Evolutionary conservation across 345 rosid species (phyloP).

Genomic region (Bretschneidera sinensis): DNA sequence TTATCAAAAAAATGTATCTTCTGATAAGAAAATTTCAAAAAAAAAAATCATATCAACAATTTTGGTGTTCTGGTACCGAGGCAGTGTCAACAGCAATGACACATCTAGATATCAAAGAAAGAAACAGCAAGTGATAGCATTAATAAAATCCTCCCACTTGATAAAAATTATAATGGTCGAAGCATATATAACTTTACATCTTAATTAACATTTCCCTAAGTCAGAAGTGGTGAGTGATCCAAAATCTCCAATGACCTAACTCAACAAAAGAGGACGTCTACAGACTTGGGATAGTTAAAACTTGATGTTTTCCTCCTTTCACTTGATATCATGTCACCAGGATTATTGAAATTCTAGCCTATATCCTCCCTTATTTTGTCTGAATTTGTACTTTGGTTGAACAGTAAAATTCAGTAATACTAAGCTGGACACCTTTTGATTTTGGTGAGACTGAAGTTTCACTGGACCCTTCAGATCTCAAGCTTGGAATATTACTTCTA

Average conservation of each 20-base stretch:
- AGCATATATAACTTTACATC: slow-evolving; percentile 12
- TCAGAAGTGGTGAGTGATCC: not conserved
- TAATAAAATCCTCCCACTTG: too few species aligned
- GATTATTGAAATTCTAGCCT: slow-evolving; percentile 13
- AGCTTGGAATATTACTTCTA: slow-evolving; percentile 36
- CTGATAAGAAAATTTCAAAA: too few species aligned
- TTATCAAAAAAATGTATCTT: too few species aligned
- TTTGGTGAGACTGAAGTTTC: slow-evolving; percentile 31
- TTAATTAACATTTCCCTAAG: slow-evolving; percentile 3
- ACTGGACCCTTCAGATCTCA: slow-evolving; percentile 24
- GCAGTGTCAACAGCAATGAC: too few species aligned
- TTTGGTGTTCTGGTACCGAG: too few species aligned
- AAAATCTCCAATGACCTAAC: slow-evolving; percentile 18
- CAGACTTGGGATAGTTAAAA: slow-evolving; percentile 56
- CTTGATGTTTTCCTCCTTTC: slow-evolving; percentile 47
- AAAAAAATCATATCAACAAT: too few species aligned
- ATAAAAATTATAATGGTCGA: too few species aligned
- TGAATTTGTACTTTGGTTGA: slow-evolving; percentile 42
- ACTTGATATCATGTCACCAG: slow-evolving; percentile 24
- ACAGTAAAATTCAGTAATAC: slow-evolving; percentile 70
- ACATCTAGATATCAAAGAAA: too few species aligned
- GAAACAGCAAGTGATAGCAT: too few species aligned
- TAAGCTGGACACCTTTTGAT: slow-evolving; percentile 51
- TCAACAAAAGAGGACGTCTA: slow-evolving; percentile 62
- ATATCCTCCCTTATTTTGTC: slow-evolving; percentile 29